Conservation (phyloP, 2,329 filamentous ascomycete species). For the Phialophora chinensis region DNA sequence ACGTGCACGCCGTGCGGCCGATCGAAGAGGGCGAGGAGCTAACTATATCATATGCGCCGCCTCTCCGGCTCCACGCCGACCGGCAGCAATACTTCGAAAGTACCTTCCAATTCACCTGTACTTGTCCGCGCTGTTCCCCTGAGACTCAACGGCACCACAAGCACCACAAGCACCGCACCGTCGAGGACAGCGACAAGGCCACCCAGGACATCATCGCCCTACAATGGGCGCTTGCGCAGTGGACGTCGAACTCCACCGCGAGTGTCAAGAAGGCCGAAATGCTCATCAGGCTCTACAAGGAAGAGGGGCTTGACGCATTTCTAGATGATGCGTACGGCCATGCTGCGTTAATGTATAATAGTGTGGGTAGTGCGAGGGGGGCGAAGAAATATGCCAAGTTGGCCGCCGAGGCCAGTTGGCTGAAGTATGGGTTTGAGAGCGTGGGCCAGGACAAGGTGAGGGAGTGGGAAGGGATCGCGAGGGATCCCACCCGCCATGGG, state of each 20-base stretch:
- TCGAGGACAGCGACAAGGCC: conserved; percentile 24
- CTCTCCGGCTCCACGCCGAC: conserved; percentile 16
- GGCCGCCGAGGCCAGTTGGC: conserved; percentile 26
- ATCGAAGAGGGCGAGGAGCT: conserved; percentile 91
- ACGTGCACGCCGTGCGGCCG: conserved; percentile 57
- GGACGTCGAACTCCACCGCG: conserved; percentile 28
- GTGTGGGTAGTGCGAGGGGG: conserved; percentile 28
- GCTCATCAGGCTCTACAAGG: conserved; percentile 28
- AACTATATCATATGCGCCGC: conserved; percentile 76
- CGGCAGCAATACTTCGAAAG: conserved; percentile 26
- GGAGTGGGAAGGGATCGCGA: conserved; percentile 29
- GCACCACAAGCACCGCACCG: not conserved
- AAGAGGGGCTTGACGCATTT: conserved; percentile 32
- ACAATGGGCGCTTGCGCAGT: conserved; percentile 28
- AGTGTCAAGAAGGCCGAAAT: conserved; percentile 32
- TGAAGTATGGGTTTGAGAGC: conserved; percentile 28
- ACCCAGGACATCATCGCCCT: conserved; percentile 30
- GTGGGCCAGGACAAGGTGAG: conserved; percentile 8
- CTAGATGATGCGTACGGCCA: conserved; percentile 35
- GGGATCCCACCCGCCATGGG: conserved; percentile 26
- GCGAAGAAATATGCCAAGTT: conserved; percentile 34
- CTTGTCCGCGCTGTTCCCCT: conserved; percentile 30
- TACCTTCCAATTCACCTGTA: conserved; percentile 34
- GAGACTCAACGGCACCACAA: not conserved
- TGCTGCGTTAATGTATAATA: conserved; percentile 35